Evolutionary conservation across 768 basidiomycete species (phyloP).

Genomic region (Termitomyces sp.): DNA sequence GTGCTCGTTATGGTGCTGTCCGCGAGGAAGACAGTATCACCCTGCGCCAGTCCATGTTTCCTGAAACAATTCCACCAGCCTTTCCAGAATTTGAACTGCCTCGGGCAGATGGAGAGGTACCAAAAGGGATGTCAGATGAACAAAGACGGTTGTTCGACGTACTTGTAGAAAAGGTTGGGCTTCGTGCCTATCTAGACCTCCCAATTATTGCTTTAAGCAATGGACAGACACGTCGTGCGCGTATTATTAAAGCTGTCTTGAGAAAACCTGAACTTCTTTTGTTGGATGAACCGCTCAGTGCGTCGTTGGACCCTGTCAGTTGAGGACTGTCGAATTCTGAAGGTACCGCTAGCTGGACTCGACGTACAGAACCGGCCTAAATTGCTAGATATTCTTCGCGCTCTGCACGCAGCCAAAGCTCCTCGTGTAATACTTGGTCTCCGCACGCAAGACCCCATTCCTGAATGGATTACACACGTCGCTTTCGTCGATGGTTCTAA

Average conservation of each 20-base stretch:
- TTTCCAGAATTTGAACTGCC: conserved; percentile 17
- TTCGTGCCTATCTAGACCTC: conserved; percentile 66
- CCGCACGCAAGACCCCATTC: conserved; percentile 65
- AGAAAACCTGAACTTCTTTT: conserved; percentile 67
- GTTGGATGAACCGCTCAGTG: conserved; percentile 91
- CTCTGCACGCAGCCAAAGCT: conserved; percentile 14
- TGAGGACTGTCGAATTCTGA: neutral
- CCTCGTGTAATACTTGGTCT: conserved; percentile 33
- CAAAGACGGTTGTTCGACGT: conserved; percentile 39
- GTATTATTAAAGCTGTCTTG: conserved; percentile 76
- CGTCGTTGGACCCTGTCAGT: conserved; percentile 19
- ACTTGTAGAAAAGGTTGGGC: conserved; percentile 50
- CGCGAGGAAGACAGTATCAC: conserved; percentile 81
- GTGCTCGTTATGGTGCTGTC: conserved; percentile 86
- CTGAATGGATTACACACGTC: conserved; percentile 69
- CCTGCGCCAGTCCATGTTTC: conserved; percentile 64
- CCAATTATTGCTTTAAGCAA: conserved; percentile 85
- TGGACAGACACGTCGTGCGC: conserved; percentile 85
- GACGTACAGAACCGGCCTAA: conserved; percentile 56
- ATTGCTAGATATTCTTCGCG: conserved; percentile 38
- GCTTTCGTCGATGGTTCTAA: conserved; percentile 44
- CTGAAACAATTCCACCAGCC: conserved; percentile 38
- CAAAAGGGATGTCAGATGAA: conserved; percentile 13
- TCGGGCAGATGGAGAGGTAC: conserved; percentile 10
- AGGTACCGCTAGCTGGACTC: conserved; percentile 58